Percentiles rank a stretch among this genome's conserved stretches.
phyloP scores from a whole-genome alignment of 495 filamentous ascomycete genomes.

The Cryomyces minteri region DNA sequence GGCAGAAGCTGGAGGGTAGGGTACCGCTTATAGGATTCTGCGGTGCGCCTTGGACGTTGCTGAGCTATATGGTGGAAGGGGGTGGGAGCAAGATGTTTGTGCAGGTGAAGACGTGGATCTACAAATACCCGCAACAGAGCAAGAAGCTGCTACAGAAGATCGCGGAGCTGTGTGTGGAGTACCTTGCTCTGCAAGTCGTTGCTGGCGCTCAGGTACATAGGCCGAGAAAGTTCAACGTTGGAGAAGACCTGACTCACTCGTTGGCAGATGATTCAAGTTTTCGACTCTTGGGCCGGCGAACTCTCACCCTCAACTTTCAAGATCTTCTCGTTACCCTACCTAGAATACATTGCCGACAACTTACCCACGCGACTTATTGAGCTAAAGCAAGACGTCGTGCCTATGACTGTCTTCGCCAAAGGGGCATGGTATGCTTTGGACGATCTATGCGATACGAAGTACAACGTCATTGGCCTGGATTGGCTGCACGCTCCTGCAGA shows the following conservation, averaged over 20 bases:
- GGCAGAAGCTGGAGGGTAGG: slow-evolving; percentile 67
- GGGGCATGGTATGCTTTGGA: slow-evolving; percentile 95
- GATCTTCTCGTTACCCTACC: slow-evolving; percentile 68
- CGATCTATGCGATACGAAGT: slow-evolving; percentile 68
- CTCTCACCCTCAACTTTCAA: slow-evolving; percentile 69
- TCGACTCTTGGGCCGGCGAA: slow-evolving; percentile 96
- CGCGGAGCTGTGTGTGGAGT: slow-evolving; percentile 79
- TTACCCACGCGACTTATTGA: slow-evolving; percentile 54
- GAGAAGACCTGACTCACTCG: neutral
- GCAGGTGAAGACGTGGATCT: slow-evolving; percentile 87
- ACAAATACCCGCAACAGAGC: slow-evolving; percentile 64
- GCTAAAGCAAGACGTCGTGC: slow-evolving; percentile 59
- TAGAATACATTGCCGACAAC: slow-evolving; percentile 61
- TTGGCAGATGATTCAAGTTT: slow-evolving; percentile 69
- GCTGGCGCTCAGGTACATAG: slow-evolving; percentile 63
- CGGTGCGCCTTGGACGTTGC: slow-evolving; percentile 87
- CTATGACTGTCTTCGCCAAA: slow-evolving; percentile 99
- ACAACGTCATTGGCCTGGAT: slow-evolving; percentile 85
- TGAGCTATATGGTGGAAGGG: slow-evolving; percentile 98
- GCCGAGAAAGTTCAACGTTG: neutral
- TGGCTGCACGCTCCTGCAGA: slow-evolving; percentile 86
- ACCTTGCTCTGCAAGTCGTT: slow-evolving; percentile 76
- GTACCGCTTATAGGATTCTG: slow-evolving; percentile 96
- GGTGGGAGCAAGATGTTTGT: slow-evolving; percentile 87
- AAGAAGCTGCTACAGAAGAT: slow-evolving; percentile 78